Percentiles rank a stretch among this genome's conserved stretches.
Evolutionary conservation across 169 alveolate genomes (phyloP).

Genomic region (Perkinsus olseni): DNA sequence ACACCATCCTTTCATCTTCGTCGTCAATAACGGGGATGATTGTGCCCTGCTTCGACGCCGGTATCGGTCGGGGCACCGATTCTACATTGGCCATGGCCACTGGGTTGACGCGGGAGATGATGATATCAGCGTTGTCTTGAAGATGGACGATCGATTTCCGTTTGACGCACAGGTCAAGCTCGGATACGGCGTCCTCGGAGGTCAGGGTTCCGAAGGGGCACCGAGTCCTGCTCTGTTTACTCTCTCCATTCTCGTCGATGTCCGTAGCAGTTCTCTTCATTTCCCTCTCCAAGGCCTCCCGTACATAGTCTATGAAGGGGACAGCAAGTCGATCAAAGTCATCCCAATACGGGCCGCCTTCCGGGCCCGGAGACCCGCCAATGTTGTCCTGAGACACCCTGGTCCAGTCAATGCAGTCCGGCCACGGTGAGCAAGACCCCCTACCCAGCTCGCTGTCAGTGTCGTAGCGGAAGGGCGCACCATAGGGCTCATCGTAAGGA

Average conservation of each 20-base stretch:
- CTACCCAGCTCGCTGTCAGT: neutral
- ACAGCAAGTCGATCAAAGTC: neutral
- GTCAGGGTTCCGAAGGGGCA: conserved; percentile 10
- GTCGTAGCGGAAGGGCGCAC: neutral
- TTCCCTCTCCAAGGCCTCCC: neutral
- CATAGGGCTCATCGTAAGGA: neutral
- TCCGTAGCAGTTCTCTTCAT: neutral
- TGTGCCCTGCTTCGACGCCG: neutral
- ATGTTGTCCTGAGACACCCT: neutral
- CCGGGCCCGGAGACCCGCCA: neutral
- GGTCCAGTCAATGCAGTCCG: neutral
- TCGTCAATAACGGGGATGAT: neutral
- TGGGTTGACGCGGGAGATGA: neutral
- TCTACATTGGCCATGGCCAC: neutral
- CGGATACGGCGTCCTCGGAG: neutral
- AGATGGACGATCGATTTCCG: neutral
- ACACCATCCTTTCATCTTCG: conserved; percentile 7
- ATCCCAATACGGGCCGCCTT: neutral
- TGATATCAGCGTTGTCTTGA: neutral
- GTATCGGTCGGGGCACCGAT: neutral
- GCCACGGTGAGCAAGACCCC: neutral
- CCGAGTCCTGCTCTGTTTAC: neutral
- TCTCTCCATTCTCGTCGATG: neutral
- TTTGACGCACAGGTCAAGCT: neutral
- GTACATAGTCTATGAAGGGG: neutral